A percentile compares a stretch with the other conserved stretches of the same genome.
These are phyloP conservation scores for Fusarium fracticaudum DNA, from an alignment of 2,329 filamentous ascomycete genomes.

Conservation along the genomic window DNA sequence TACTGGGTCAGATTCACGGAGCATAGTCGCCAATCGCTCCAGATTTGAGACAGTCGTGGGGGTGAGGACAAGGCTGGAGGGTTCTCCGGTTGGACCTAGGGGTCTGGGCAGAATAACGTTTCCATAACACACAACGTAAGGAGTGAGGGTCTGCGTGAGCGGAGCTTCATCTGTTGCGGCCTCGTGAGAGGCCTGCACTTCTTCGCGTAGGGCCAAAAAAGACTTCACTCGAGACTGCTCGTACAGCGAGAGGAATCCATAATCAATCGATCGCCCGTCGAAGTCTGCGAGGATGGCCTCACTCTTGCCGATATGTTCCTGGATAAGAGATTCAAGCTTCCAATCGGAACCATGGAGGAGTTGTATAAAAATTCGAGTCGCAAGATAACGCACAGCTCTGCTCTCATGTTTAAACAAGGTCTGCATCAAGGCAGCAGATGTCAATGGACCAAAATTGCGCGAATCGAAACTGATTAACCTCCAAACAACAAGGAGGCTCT, in stretches of 20 bases:
- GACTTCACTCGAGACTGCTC: slow-evolving; percentile 64
- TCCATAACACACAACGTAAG: slow-evolving; percentile 71
- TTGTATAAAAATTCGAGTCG: slow-evolving; percentile 82
- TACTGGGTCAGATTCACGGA: slow-evolving; percentile 76
- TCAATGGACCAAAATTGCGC: slow-evolving; percentile 70
- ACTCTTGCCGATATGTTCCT: slow-evolving; percentile 68
- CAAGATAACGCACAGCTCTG: slow-evolving; percentile 77
- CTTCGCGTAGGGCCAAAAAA: slow-evolving; percentile 54
- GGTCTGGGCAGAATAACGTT: slow-evolving; percentile 73
- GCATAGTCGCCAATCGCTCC: slow-evolving; percentile 70
- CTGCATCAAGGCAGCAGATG: slow-evolving; percentile 75
- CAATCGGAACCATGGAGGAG: slow-evolving; percentile 83
- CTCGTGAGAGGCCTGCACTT: slow-evolving; percentile 43
- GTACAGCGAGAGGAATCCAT: slow-evolving; percentile 72
- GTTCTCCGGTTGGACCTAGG: slow-evolving; percentile 56
- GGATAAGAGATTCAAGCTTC: slow-evolving; percentile 77
- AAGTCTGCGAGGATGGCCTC: slow-evolving; percentile 73
- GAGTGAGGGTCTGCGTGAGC: slow-evolving; percentile 60
- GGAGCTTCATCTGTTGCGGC: slow-evolving; percentile 12
- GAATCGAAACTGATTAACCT: slow-evolving; percentile 82
- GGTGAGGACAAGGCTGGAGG: slow-evolving; percentile 72
- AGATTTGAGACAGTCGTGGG: slow-evolving; percentile 79
- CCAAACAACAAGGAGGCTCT: slow-evolving; percentile 65
- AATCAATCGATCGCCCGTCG: slow-evolving; percentile 82
- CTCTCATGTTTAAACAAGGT: slow-evolving; percentile 70